Evolutionary conservation across 83 land plant species (phyloP), one percentile per base, ranked within the genome.

Genomic region (Picea mariana): DNA sequence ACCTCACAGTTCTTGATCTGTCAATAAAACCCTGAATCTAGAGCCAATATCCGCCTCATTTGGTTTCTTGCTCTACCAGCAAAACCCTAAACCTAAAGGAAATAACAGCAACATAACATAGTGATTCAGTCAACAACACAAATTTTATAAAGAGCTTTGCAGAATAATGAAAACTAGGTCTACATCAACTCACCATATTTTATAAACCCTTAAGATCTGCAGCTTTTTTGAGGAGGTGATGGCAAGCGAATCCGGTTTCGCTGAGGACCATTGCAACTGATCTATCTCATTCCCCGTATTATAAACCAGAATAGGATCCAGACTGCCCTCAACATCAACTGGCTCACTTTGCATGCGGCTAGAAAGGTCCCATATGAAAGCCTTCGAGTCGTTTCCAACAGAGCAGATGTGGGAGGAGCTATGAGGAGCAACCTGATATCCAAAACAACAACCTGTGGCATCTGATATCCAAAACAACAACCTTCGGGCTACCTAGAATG

Each of bases 241-340:
- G 38, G 98, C 98, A 11, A 96, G 94, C 98, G 95, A 94, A 62
- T 96, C 98, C 8, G 97, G 93, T 87, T 96, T 95, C 5, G 95
- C 84, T 1, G 98, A 92, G 4, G 98, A 96, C 97, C 97, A 94
- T 87, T 31, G 31, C 31, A 31, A 31, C 31, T 31, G 31, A 31
- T 31, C 31, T 31, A 31, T 31, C 31, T 31, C 97, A 0, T 97
- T 94, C n/a, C 95, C 96, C 20, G 98, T 97, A 18, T 97, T 94
- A 78, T 96, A 94, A 16, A 95, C 98, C 24, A 96, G 86, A 44
- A 96, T 94, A 5, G 98, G 98, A 75, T 96, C 98, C 27, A 96
- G 79, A 13, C 97, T 95, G 5, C 94, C 97, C 31, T 31, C 31
- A 31, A 31, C 31, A 11, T 96, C 98, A 4, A 92, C 90, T 7